Evolutionary conservation across 371 early-diverging fungal genomes (phyloP).

Genomic region (Apophysomyces elegans): DNA sequence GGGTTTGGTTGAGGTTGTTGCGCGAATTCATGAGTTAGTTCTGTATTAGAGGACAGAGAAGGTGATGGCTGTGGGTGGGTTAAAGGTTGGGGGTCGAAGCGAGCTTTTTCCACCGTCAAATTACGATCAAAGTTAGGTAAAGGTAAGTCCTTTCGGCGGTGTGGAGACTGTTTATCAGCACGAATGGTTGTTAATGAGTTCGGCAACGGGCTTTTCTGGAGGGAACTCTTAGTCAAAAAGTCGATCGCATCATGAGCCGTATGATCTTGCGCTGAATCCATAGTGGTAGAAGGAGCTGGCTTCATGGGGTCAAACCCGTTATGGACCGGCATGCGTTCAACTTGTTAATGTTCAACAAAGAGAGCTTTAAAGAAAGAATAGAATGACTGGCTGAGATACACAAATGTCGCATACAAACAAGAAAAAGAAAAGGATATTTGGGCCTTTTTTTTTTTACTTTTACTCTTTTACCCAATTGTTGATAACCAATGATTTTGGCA

Average conservation of each 20-base stretch:
- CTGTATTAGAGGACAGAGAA: not conserved
- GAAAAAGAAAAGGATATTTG: not conserved
- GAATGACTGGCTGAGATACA: not conserved
- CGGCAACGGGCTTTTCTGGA: not conserved
- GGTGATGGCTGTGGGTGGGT: constrained; percentile 10
- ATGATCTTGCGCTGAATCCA: not conserved
- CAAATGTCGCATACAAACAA: constrained; percentile 3
- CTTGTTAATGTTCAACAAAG: not conserved
- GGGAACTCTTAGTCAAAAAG: not conserved
- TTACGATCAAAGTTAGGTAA: constrained; percentile 37
- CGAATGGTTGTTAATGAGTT: constrained; percentile 33
- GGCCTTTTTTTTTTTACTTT: too few relatives aligned
- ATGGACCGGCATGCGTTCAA: constrained; percentile 4
- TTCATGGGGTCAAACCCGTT: not conserved
- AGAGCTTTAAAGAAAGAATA: not conserved
- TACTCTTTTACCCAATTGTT: too few relatives aligned
- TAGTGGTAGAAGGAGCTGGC: not conserved
- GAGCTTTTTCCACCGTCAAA: constrained; percentile 46
- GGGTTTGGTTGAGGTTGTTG: not conserved
- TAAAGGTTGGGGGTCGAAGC: constrained; percentile 32
- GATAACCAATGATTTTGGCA: too few relatives aligned
- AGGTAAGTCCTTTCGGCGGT: constrained; percentile 32
- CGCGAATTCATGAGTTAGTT: not conserved
- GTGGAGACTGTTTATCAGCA: constrained; percentile 33
- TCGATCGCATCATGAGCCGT: constrained; percentile 1